These are phyloP conservation scores for Argentina anserina DNA, from an alignment of 306 rosid genomes.

Conservation along the genomic window DNA sequence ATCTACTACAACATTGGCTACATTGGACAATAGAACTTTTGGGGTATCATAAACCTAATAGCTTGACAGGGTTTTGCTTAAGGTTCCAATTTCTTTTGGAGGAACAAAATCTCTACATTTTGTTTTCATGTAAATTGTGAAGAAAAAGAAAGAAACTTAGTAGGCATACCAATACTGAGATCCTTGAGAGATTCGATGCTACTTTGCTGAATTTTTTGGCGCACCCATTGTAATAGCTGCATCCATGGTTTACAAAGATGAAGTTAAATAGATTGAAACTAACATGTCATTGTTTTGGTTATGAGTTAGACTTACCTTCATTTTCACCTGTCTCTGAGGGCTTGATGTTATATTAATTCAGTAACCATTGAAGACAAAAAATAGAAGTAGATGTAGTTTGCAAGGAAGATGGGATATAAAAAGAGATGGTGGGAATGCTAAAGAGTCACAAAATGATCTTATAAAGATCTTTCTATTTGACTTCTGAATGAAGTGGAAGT, in stretches of 20 bases:
- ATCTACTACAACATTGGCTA: slow-evolving; percentile 6
- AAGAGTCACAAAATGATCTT: slow-evolving; percentile 19
- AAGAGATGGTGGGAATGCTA: slow-evolving; percentile 27
- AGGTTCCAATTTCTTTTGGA: background rate
- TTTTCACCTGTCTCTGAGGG: slow-evolving; percentile 42
- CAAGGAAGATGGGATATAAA: slow-evolving; percentile 19
- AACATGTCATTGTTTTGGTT: slow-evolving; percentile 4
- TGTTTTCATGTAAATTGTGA: background rate
- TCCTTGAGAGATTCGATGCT: slow-evolving; percentile 63
- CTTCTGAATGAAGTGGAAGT: slow-evolving; percentile 43
- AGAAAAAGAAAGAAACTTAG: slow-evolving; percentile 15
- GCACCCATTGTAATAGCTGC: slow-evolving; percentile 92
- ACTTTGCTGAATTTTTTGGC: slow-evolving; percentile 63
- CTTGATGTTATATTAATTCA: slow-evolving; percentile 33
- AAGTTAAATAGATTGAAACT: slow-evolving; percentile 30
- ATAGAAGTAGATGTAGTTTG: slow-evolving; percentile 34
- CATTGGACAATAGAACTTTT: background rate
- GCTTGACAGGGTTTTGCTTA: slow-evolving; percentile 8
- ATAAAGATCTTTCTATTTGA: slow-evolving; percentile 26
- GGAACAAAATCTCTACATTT: background rate
- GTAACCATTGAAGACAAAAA: slow-evolving; percentile 33
- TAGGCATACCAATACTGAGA: slow-evolving; percentile 55
- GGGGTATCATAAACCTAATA: slow-evolving; percentile 4
- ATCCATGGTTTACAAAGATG: slow-evolving; percentile 33
- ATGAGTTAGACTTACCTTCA: slow-evolving; percentile 68